Conservation (phyloP, 83 land plant species). For the Diphasiastrum complanatum region DNA sequence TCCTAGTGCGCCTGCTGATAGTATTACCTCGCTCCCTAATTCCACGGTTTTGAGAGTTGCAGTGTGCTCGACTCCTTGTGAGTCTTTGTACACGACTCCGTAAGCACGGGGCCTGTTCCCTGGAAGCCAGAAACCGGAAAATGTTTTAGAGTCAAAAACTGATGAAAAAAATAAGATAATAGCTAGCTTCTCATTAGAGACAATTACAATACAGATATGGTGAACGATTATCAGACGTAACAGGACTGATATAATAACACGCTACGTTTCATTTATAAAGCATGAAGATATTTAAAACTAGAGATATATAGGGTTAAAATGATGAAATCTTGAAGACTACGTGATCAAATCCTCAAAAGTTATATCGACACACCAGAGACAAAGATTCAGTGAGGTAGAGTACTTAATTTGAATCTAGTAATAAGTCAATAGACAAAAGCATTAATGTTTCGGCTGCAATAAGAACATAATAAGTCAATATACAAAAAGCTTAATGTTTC, state of each 20-base stretch:
- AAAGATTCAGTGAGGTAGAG: no score
- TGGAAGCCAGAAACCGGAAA: conserved; percentile 5
- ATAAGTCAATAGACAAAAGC: no score
- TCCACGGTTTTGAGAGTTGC: conserved; percentile 31
- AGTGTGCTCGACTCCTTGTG: conserved; percentile 36
- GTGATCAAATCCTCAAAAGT: no score
- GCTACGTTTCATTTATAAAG: no score
- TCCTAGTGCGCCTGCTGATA: conserved; percentile 70
- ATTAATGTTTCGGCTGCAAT: no score
- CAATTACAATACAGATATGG: neutral
- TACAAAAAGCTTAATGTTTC: neutral
- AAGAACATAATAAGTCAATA: no score
- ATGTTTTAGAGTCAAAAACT: neutral
- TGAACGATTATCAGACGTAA: neutral
- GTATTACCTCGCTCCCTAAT: conserved; percentile 46
- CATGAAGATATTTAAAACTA: no score
- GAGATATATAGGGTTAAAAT: no score
- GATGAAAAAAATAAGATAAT: neutral
- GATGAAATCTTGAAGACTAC: no score
- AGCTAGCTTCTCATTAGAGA: neutral
- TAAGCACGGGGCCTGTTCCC: conserved; percentile 43
- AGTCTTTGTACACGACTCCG: conserved; percentile 56
- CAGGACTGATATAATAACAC: no score
- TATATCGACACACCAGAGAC: no score
- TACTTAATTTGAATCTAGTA: no score